Base-by-base conservation (phyloP, 108 stramenopile species). In the Fistulifera pelliculosa region DNA sequence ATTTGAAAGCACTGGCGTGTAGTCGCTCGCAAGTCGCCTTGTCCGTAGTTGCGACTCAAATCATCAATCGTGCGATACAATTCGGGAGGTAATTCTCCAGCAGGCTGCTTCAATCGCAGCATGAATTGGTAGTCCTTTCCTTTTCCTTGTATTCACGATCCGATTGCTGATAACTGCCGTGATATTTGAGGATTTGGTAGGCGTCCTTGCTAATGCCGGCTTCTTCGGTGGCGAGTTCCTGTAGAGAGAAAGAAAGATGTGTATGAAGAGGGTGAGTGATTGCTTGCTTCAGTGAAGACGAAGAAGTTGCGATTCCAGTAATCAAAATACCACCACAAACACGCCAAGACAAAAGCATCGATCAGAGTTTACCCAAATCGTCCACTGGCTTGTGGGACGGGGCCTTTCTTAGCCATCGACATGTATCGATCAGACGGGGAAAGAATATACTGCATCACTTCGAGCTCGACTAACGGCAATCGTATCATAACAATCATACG, bases 1-100 rank as follows among this genome's bases (percentile, higher is more conserved):
- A 98, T 85, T 72, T 98, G 98, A 61, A 95, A 97, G 66, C 95
- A 95, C 74, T 97, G 96, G 12, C 98, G 86, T 17, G 98, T 98
- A 38, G 98, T 98, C 26, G 90, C 91, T 40, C 96, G 81, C 1
- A 98, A 74, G 72, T 95, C 93, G 10, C 90, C 93, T 63, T 96
- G 94, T 21, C 96, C 98, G 60, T 91, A 87, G 38, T 93, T 79
- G 27, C 53, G 52, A 45, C 74, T 76, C 8, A 98, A 67, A 56
- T 97, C 94, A 61, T 98, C 96, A 35, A 97, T 58, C 10, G 93
- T 67, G 22, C 82, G 77, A 71, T 81, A 98, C 19, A 97, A 83
- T 49, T 94, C 93, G 23, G 95, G 82, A 31, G 96, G 74, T 15
- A 91, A 62, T 61, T 91, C 93, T n/a, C 98, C 98, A 4, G 93